Percentiles rank a stretch among this genome's conserved stretches.
These are phyloP conservation scores for Aspergillus sergii DNA, from an alignment of 2,329 filamentous ascomycete species.

Conservation along the genomic window DNA sequence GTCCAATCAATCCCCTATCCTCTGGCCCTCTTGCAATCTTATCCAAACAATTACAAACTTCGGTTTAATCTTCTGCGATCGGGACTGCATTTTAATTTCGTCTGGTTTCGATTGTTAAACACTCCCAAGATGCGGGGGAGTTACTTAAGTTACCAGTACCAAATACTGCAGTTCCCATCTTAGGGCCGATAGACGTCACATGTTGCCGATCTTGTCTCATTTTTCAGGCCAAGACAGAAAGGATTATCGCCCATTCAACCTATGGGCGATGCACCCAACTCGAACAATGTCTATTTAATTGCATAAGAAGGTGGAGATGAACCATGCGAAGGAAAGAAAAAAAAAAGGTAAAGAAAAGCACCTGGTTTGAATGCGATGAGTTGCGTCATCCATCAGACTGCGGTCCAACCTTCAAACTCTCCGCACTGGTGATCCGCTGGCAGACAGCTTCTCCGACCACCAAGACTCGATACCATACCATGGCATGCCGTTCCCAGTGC, in stretches of 20 bases:
- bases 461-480: neutral
- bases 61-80: neutral
- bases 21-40: neutral
- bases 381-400: slow-evolving; percentile 6
- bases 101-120: neutral
- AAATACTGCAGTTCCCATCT: neutral
- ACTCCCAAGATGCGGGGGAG: neutral
- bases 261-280: neutral
- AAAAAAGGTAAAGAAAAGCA: neutral
- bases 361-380: neutral
- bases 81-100: neutral
- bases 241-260: neutral
- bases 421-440: neutral
- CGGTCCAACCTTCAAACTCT: neutral
- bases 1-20: neutral
- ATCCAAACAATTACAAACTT: neutral
- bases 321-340: neutral
- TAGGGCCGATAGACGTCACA: slow-evolving; percentile 1
- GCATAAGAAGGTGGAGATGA: neutral
- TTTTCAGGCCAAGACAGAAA: neutral
- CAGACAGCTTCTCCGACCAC: neutral
- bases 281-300: neutral
- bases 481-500: neutral
- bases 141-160: too few species aligned
- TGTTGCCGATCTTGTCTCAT: slow-evolving; percentile 3